Evolutionary conservation across 2,329 filamentous ascomycete species (phyloP), one percentile per base, ranked within the genome.

Genomic region (Aspergillus latus): DNA sequence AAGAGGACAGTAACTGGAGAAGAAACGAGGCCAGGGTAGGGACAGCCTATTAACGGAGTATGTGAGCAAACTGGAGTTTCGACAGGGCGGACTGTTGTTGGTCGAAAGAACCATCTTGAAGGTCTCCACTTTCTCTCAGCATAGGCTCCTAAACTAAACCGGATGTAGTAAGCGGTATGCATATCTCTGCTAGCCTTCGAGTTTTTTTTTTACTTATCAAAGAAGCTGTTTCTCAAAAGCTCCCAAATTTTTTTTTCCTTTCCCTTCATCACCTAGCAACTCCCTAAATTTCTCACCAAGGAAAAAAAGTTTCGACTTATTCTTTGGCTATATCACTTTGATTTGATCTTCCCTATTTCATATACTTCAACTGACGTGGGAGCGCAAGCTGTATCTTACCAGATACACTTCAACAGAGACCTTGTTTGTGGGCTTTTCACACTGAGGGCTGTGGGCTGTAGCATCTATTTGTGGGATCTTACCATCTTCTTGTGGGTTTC

Each of bases 361-460:
- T 55, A 43, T 44, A 57, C 48, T 59, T 57, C 67, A 66, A 69
- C 65, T 69, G 62, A 68, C 66, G 59, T 62, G 69, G 63, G 62
- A 67, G 64, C 64, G 68, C 68, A 67, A 68, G 68, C 60, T 65
- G 63, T 68, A 70, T 67, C 63, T 67, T 64, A 49, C 63, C 64
- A 68, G 66, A 55, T 67, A 62, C 67, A 69, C 66, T 67, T 68
- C 69, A 72, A 70, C 66, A 68, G 68, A 68, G 66, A 69, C 58
- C 59, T 64, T 69, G 72, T 69, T 64, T 69, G 72, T 69, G 72
- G 71, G 70, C 65, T 73, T 66, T 57, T 66, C 63, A 70, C 70
- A 72, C 67, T 68, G 72, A 73, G 71, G 72, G 71, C 72, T 73
- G 72, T 72, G 72, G 74, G 73, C 72, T 75, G 65, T 72, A 66